phyloP scores from a whole-genome alignment of 2,329 filamentous ascomycete genomes.

The Beauveria australis region DNA sequence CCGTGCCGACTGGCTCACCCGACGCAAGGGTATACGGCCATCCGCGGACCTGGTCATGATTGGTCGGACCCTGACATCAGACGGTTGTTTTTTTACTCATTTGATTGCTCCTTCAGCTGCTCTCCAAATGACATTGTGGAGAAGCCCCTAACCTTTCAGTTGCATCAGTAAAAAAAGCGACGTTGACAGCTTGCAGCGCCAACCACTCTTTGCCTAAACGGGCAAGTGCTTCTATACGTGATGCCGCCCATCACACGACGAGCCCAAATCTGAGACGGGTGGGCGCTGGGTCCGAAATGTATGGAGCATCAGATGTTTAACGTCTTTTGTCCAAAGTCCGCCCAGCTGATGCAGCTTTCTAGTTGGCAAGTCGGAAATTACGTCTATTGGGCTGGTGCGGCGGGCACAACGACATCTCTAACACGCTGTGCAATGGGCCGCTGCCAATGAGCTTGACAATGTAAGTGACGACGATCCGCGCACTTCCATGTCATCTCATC shows the following conservation, averaged over 20 bases:
- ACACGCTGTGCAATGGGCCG: not conserved
- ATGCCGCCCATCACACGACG: not conserved
- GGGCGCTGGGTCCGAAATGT: not conserved
- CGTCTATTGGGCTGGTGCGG: not conserved
- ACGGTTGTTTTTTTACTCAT: not conserved
- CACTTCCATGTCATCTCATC: not conserved
- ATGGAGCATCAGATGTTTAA: not conserved
- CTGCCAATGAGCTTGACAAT: not conserved
- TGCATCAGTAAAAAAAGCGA: not conserved
- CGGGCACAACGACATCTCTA: not conserved
- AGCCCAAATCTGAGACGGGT: conserved; percentile 1
- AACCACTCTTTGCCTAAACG: not conserved
- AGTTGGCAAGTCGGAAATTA: too few species aligned
- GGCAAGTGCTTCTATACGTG: conserved; percentile 1
- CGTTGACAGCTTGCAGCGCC: not conserved
- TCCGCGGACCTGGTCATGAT: too few species aligned
- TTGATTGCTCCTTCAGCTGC: not conserved
- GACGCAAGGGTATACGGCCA: too few species aligned
- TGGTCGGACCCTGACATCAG: too few species aligned
- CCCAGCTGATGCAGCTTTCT: not conserved
- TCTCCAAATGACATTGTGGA: not conserved
- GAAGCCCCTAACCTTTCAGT: not conserved
- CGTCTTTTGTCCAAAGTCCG: not conserved
- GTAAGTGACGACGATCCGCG: conserved; percentile 1
- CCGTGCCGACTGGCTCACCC: too few species aligned